Evolutionary conservation across 2,329 filamentous ascomycete species (phyloP).

Genomic region (Macrophomina phaseolina): DNA sequence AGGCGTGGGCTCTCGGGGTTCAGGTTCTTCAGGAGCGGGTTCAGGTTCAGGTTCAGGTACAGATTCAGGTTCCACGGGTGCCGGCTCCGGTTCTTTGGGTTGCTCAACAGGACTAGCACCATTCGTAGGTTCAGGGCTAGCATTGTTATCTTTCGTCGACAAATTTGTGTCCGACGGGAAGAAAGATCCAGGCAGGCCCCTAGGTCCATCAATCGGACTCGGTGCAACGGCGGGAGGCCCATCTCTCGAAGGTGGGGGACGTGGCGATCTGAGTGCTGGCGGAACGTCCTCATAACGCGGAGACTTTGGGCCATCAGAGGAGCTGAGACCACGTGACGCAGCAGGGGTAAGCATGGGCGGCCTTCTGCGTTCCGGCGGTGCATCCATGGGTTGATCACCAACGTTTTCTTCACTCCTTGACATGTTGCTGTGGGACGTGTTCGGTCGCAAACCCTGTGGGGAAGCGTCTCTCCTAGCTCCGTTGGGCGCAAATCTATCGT

Average conservation of each 20-base stretch:
- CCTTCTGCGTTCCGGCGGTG: constrained; percentile 65
- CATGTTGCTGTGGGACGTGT: constrained; percentile 44
- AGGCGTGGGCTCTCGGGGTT: constrained; percentile 15
- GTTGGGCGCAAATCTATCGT: constrained; percentile 10
- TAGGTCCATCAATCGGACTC: constrained; percentile 6
- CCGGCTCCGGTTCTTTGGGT: constrained; percentile 23
- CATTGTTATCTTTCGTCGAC: not conserved
- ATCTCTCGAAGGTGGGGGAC: constrained; percentile 21
- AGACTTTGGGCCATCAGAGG: constrained; percentile 12
- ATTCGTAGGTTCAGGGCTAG: constrained; percentile 10
- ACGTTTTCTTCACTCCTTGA: constrained; percentile 38
- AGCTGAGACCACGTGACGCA: constrained; percentile 30
- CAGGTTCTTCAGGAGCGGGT: constrained; percentile 5
- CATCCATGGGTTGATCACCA: constrained; percentile 34
- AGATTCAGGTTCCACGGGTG: constrained; percentile 11
- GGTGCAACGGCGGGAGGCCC: not conserved
- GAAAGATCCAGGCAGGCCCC: constrained; percentile 26
- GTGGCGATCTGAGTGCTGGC: constrained; percentile 23
- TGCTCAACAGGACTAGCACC: not conserved
- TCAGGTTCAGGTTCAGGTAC: constrained; percentile 9
- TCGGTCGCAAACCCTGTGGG: constrained; percentile 41
- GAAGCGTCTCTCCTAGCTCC: constrained; percentile 38
- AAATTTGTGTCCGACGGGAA: constrained; percentile 15
- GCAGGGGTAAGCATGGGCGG: constrained; percentile 67
- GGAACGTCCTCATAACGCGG: constrained; percentile 24